Evolutionary conservation across 768 basidiomycete genomes (phyloP), one percentile per base, ranked within the genome.

Genomic region (Russula dissimulans): DNA sequence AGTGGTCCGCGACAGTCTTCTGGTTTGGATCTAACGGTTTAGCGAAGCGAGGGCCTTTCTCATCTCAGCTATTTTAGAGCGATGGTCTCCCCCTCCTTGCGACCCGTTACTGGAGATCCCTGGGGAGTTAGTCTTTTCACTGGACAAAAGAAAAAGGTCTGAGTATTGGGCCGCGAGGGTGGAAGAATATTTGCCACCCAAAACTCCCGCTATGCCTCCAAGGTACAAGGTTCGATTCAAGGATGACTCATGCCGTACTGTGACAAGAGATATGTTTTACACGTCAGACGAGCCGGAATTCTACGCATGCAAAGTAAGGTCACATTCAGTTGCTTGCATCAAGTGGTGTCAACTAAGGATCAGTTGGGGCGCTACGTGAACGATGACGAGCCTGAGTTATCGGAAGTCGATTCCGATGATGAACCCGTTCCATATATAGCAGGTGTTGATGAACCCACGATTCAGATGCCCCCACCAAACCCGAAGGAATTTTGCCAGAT

Each of bases 111-210:
- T 86, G 26, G 70, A 78, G 15, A 80, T 89, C 41, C 87, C 86
- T 3, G 89, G 86, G 3, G 88, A 90, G 68, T 70, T 83, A 0
- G 72, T 89, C 3, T 74, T 89, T 12, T 84, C 84, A 6, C 69
- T 74, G 26, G 79, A 77, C 3, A 71, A 65, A 45, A 71, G 71
- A 56, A 67, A 65, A 22, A 68, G 69, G 6, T 63, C 66, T 5
- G 65, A 69, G 15, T 85, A 84, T 65, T 91, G 89, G 89, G 87
- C 89, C 3, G 89, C 84, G 1, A 74, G 74, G 67, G 71, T 91
- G 43, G 66, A 83, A 10, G 73, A 66, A 0, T 87, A 84, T 65
- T 57, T 80, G 26, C 74, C 76, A 12, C 77, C 83, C 5, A 72
- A 66, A 49, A 72, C 71, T 29, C 69, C 71, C 3, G 69, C 47